phyloP scores from a whole-genome alignment of 352 stramenopile species.

The Nothophytophthora sp. region DNA sequence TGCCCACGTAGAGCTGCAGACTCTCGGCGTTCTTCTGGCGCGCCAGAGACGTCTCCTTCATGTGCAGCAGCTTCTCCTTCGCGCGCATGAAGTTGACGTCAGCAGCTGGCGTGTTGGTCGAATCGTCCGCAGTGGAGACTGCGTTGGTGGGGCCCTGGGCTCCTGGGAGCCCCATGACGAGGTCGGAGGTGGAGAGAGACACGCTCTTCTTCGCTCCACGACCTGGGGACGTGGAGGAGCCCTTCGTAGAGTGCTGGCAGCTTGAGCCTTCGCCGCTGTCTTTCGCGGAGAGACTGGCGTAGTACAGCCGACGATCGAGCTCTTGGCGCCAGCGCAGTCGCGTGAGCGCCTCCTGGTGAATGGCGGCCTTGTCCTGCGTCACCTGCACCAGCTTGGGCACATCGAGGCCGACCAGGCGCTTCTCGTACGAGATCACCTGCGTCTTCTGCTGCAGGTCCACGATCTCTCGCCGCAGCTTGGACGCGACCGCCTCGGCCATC shows the following conservation, averaged over 20 bases:
- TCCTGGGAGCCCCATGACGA: no score
- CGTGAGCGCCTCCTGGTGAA: constrained; percentile 62
- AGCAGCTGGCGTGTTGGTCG: constrained; percentile 2
- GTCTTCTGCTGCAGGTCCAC: constrained; percentile 70
- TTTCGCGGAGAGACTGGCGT: constrained; percentile 24
- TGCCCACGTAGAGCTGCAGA: constrained; percentile 73
- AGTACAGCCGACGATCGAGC: constrained; percentile 57
- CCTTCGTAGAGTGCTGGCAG: not conserved
- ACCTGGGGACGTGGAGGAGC: not conserved
- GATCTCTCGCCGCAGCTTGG: constrained; percentile 67
- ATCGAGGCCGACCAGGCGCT: constrained; percentile 54
- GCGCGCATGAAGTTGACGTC: constrained; percentile 57
- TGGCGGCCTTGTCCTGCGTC: constrained; percentile 65
- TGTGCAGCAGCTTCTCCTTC: constrained; percentile 79
- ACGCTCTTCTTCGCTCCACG: constrained; percentile 13
- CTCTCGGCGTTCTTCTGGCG: constrained; percentile 60
- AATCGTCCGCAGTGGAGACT: constrained; percentile 11
- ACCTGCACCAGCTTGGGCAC: constrained; percentile 67
- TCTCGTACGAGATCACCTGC: constrained; percentile 74
- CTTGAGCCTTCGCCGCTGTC: not conserved
- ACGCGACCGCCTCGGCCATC: constrained; percentile 55
- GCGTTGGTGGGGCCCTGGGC: not conserved
- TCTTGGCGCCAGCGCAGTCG: constrained; percentile 71
- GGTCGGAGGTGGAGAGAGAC: not conserved
- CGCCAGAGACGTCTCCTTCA: constrained; percentile 62